Conservation (phyloP, 164 flowering plant species). For the Platanus orientalis region DNA sequence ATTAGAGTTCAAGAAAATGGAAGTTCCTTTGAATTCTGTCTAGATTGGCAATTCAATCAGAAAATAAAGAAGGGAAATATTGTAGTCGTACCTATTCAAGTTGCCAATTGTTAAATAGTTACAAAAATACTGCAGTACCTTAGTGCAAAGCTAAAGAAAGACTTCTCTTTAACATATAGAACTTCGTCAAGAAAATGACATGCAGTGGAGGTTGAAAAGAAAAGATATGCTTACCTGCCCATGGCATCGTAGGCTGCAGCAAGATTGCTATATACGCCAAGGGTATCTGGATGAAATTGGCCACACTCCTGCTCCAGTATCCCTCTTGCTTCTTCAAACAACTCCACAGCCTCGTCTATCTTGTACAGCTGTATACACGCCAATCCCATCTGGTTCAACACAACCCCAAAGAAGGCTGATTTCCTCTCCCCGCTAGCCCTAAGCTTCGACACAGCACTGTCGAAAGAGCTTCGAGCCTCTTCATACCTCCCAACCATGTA, state of each 20-base stretch:
- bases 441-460: slow-evolving; percentile 74
- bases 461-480: slow-evolving; percentile 70
- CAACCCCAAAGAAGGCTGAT: slow-evolving; percentile 90
- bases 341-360: slow-evolving; percentile 91
- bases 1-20: too few species aligned
- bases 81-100: too few species aligned
- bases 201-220: neutral
- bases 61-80: too few species aligned
- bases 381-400: slow-evolving; percentile 97
- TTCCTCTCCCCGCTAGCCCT: slow-evolving; percentile 91
- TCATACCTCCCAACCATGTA: slow-evolving; percentile 78
- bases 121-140: too few species aligned
- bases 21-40: too few species aligned
- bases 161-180: neutral
- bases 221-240: slow-evolving; percentile 64
- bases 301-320: slow-evolving; percentile 87
- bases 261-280: slow-evolving; percentile 92
- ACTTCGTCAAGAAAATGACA: neutral
- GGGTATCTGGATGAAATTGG: slow-evolving; percentile 84
- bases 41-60: too few species aligned
- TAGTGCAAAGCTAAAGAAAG: too few species aligned
- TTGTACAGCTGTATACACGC: slow-evolving; percentile 84
- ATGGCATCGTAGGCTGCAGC: slow-evolving; percentile 97
- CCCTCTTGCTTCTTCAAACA: slow-evolving; percentile 88
- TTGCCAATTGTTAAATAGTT: too few species aligned